A percentile compares a stretch with the other conserved stretches of the same genome.
These are phyloP conservation scores for Candida methanosorbosa DNA, from an alignment of 805 yeast genomes.

Conservation along the genomic window DNA sequence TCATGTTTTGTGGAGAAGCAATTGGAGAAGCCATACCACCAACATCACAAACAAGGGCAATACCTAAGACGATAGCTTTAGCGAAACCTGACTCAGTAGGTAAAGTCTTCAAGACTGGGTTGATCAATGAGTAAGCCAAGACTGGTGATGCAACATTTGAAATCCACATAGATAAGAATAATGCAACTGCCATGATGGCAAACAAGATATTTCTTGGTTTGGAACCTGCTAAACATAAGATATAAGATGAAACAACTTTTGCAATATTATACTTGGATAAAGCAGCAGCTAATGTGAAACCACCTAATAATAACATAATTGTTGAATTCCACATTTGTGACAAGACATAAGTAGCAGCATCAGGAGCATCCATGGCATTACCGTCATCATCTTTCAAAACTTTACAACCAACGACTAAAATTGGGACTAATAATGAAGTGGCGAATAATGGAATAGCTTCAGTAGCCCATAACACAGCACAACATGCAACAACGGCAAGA, in stretches of 20 bases:
- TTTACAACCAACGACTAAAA: constrained; percentile 35
- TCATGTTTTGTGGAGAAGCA: constrained; percentile 46
- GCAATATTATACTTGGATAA: constrained; percentile 46
- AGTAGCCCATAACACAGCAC: constrained; percentile 42
- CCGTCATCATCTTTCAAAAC: constrained; percentile 43
- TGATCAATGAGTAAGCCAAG: constrained; percentile 40
- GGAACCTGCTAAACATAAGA: constrained; percentile 41
- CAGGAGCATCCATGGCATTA: constrained; percentile 31
- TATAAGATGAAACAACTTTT: constrained; percentile 39
- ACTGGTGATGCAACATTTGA: constrained; percentile 52
- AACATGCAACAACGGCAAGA: constrained; percentile 55
- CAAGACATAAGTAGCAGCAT: constrained; percentile 35
- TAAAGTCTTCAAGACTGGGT: constrained; percentile 35
- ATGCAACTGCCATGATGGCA: constrained; percentile 41
- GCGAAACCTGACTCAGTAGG: constrained; percentile 26
- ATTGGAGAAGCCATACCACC: constrained; percentile 52
- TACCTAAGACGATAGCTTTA: constrained; percentile 22
- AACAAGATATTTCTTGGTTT: constrained; percentile 38
- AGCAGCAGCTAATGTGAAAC: constrained; percentile 47
- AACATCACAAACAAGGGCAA: constrained; percentile 42
- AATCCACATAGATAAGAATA: constrained; percentile 50
- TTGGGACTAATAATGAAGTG: constrained; percentile 41
- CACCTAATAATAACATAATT: constrained; percentile 41
- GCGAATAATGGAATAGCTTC: constrained; percentile 43
- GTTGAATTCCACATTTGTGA: constrained; percentile 47